Percentiles rank a stretch among this genome's conserved stretches.
phyloP scores from a whole-genome alignment of 1,284 basidiomycete genomes.

The Malassezia sp. region DNA sequence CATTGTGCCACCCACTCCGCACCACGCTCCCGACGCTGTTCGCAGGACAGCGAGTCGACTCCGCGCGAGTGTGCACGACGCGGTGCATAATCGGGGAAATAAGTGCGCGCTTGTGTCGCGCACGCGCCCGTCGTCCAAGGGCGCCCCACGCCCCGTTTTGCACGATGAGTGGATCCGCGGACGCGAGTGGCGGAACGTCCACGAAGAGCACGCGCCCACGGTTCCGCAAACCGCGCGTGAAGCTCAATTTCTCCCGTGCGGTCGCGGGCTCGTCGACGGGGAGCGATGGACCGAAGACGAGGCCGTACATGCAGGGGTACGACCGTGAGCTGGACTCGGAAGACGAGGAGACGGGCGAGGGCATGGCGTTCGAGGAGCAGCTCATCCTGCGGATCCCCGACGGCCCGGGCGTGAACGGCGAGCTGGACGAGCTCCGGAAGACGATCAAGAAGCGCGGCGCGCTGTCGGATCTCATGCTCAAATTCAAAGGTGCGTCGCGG shows the following conservation, averaged over 20 bases:
- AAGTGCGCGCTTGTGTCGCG: no score
- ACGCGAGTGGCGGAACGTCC: no score
- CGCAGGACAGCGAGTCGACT: no score
- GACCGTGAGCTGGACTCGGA: constrained; percentile 91
- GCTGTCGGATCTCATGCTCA: constrained; percentile 81
- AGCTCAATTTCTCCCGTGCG: constrained; percentile 16
- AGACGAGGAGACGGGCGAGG: constrained; percentile 58
- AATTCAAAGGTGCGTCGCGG: constrained; percentile 69
- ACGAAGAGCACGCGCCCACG: no score
- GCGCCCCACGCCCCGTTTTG: no score
- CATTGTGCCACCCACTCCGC: neutral
- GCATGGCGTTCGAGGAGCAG: constrained; percentile 86
- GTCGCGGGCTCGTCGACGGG: constrained; percentile 9
- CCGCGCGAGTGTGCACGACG: no score
- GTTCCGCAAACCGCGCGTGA: constrained; percentile 14
- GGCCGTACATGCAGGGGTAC: constrained; percentile 45
- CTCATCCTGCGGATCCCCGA: constrained; percentile 83
- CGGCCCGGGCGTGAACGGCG: constrained; percentile 54
- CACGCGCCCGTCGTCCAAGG: no score
- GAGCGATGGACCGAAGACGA: constrained; percentile 35
- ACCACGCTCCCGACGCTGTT: no score
- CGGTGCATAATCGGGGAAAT: no score
- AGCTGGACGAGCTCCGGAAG: constrained; percentile 39
- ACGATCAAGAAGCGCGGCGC: constrained; percentile 65
- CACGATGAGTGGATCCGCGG: no score